Evolutionary conservation across 805 yeast genomes (phyloP), one percentile per base, ranked within the genome.

Genomic region (Zygotorulaspora sp.): DNA sequence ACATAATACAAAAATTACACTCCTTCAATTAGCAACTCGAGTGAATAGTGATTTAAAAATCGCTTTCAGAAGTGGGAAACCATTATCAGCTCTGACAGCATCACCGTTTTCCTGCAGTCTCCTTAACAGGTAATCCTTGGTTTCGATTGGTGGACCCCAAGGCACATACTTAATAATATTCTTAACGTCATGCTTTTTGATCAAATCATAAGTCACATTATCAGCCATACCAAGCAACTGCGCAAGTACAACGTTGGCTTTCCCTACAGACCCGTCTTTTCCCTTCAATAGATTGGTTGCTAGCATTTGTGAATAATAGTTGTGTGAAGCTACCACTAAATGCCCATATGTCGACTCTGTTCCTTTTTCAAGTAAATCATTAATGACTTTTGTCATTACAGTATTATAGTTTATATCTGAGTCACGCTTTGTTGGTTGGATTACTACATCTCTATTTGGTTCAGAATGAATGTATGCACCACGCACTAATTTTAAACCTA

Each of bases 141-240:
- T 88, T 66, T 90, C 97, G 50, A 77, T 65, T 39, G 95, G 94
- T 22, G 97, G 97, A 7, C 97, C 97, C 97, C 97, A 89, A 12
- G 97, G 95, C 45, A 89, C 96, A 59, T 90, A 89, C 66, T 90
- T 90, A 65, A 90, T 80, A 37, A 89, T 80, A 55, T 86, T 86
- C 44, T 72, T 77, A 30, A 76, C 83, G 30, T 75, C 70, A 48
- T 83, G 76, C 32, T 78, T 70, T 27, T 71, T 65, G 40, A 85
- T 76, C 54, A 89, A 71, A 49, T 83, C 86, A 58, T 74, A 72
- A 17, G 96, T 86, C 44, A 85, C 75, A 53, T 83, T 81, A 62
- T 89, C 97, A 35, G 95, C 94, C 97, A 89, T 90, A 24, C 97
- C 97, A 57, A 90, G 68, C 48, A 89, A 74, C 67, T 90, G 97